Evolutionary conservation across 805 yeast species (phyloP), one percentile per base, ranked within the genome.

Genomic region (Jamesozyma jinghongensis): DNA sequence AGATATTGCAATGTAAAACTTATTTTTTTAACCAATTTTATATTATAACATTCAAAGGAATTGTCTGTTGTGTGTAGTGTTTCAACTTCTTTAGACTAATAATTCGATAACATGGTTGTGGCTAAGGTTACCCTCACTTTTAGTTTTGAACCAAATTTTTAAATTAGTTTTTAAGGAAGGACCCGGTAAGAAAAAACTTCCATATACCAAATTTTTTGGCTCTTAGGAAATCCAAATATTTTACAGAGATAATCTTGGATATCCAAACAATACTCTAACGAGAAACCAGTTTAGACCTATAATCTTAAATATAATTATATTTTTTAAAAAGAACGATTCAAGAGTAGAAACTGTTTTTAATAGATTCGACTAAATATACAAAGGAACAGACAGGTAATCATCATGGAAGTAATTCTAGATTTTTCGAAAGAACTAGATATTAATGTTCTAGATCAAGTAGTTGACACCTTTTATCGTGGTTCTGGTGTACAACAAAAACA

Each of bases 351-450:
- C 26, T 7, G 6, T 22, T 22, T 22, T 22, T 22, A 22, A 22
- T 10, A 22, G 26, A 22, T 22, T 31, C 19, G 19, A 28, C 7
- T 7, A 28, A 17, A 34, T 12, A n/a, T 18, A 34, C 6, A 25
- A 4, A 20, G 5, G 10, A 20, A 19, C 12, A 5, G 7, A n/a
- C 12, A 22, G 19, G n/a, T 22, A 34, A 17, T 27, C n/a, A 43
- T 20, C 12, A 90, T 90, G 97, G 97, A 90, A 50, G 70, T 81
- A 37, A 74, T 92, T 56, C 76, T 92, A 52, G 95, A 90, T 66
- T 88, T 90, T 65, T 71, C 82, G 40, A 76, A 74, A 54, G 96
- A 86, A 32, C 70, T 90, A 51, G 95, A 92, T 65, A 76, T 90
- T 51, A 69, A 65, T 37, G 66, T 82, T 43, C 73, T 92, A 52